Percentiles rank a stretch among this genome's conserved stretches.
phyloP scores from a whole-genome alignment of 106 monocot genomes.

The Platanthera zijinensis region DNA sequence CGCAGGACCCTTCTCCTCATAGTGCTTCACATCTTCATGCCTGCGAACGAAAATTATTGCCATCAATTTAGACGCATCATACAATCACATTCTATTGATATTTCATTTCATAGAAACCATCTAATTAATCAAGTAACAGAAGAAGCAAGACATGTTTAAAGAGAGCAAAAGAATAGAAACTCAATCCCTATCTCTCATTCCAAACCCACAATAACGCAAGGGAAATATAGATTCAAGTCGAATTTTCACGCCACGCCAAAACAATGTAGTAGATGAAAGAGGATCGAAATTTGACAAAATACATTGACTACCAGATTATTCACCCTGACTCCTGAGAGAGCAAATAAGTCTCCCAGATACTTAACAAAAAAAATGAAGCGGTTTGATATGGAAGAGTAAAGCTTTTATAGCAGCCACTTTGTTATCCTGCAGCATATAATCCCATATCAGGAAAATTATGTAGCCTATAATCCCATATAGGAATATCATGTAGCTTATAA shows the following conservation, averaged over 20 bases:
- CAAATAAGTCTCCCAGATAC: too few species aligned
- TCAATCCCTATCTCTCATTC: not conserved
- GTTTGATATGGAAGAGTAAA: not conserved
- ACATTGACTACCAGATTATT: too few species aligned
- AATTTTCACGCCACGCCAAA: not conserved
- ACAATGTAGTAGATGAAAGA: not conserved
- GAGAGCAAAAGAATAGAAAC: not conserved
- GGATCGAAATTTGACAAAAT: not conserved
- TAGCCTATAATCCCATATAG: too few species aligned
- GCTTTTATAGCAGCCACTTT: not conserved
- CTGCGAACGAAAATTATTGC: slow-evolving; percentile 9
- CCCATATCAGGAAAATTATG: too few species aligned
- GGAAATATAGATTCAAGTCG: not conserved
- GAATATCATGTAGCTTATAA: too few species aligned
- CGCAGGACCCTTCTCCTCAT: slow-evolving; percentile 34
- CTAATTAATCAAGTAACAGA: not conserved
- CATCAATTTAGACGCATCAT: not conserved
- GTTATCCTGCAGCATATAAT: too few species aligned
- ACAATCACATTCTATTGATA: not conserved
- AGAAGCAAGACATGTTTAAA: not conserved
- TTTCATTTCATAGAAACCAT: not conserved
- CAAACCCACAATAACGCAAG: not conserved
- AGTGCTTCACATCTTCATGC: slow-evolving; percentile 51
- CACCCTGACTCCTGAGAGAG: too few species aligned
- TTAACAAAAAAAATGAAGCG: not conserved